Conservation (phyloP, 441 rosid species). For the Sinapis alba region DNA sequence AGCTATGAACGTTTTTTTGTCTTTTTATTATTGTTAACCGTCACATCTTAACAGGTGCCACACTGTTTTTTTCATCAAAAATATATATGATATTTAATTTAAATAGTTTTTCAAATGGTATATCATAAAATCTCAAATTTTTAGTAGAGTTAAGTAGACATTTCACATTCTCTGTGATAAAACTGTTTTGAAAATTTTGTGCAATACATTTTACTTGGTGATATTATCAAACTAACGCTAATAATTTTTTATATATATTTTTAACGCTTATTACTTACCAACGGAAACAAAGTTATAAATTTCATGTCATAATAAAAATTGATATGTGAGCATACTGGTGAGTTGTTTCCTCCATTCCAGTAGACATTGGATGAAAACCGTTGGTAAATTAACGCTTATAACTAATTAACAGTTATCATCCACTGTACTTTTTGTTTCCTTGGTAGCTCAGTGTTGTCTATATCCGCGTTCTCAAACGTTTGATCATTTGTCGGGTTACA, state of each 20-base stretch:
- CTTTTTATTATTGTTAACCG: background rate
- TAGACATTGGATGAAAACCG: no score
- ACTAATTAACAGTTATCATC: no score
- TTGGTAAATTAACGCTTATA: no score
- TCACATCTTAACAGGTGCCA: background rate
- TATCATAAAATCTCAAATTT: background rate
- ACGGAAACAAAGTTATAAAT: no score
- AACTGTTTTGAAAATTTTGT: background rate
- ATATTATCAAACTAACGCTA: background rate
- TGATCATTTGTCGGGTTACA: background rate
- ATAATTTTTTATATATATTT: no score
- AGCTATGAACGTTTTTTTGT: background rate
- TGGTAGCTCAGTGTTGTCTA: background rate
- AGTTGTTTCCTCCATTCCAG: no score
- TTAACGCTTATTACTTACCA: no score
- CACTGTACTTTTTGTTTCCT: no score
- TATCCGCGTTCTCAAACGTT: background rate
- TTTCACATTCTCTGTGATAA: background rate
- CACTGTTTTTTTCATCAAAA: background rate
- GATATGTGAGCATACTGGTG: no score
- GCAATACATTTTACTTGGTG: background rate
- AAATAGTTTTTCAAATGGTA: background rate
- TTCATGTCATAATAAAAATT: no score
- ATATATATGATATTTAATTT: background rate
- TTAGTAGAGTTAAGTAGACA: background rate